Base-by-base conservation (phyloP, 768 basidiomycete genomes). In the Auricularia sp. region DNA sequence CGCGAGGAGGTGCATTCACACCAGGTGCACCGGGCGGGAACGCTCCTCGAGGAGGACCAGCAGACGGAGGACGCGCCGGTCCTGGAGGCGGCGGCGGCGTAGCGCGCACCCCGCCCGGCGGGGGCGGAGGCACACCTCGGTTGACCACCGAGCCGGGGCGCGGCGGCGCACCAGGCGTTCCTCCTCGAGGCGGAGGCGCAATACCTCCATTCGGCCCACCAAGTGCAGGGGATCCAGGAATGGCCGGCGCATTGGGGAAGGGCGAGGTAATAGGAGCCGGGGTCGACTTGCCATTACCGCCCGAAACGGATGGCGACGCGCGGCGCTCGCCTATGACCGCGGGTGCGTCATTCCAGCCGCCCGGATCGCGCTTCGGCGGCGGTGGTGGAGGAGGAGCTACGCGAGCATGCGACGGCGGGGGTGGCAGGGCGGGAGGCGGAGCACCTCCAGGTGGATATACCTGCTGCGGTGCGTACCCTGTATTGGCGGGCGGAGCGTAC, bases 271-370 rank as follows among this genome's bases (percentile, higher is more conserved):
- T 95, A 2, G 94, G 83, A 6, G 80, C 78, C 2, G 83, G 87
- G 70, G 89, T 91, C 63, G 71, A 29, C 56, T 59, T 59, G 56
- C 56, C 56, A 59, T 10, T 8, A 8, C 6, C 7, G 0, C 23
- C 34, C 29, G 47, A 18, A 16, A 23, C 33, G 8, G 56, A 23
- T 0, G 56, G 29, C 12, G 56, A 59, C 23, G 23, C 39, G 39
- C 39, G 21, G 51, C 81, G 74, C 18, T 81, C 73, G 8, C 77
- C 71, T 16, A 77, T 68, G 12, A 84, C 67, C 5, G 78, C 72
- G 0, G 93, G 93, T 0, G 93, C 86, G 74, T 98, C 95, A 70
- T 98, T 98, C 93, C 94, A 98, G 0, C 93, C 93, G 16, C 87
- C 84, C 35, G 86, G 86, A 61, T 88, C 88, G 35, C 78, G 77